These are phyloP conservation scores for Calonectria hongkongensis DNA, from an alignment of 2,329 filamentous ascomycete species.

Conservation along the genomic window DNA sequence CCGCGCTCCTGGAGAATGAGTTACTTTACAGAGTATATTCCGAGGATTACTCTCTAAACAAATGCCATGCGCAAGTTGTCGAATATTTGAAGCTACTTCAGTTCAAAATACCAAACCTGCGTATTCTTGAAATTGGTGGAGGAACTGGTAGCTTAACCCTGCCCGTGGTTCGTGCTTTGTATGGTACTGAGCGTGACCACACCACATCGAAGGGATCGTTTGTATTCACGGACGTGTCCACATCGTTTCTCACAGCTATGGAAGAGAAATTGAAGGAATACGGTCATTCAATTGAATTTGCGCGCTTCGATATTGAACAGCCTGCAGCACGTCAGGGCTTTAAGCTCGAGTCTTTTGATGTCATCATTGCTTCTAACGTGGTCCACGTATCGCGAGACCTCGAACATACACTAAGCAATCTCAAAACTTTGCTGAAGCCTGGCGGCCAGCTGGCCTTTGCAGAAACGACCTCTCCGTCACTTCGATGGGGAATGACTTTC, in stretches of 20 bases:
- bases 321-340: background rate
- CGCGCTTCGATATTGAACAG: background rate
- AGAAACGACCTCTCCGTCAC: background rate
- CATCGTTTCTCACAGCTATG: background rate
- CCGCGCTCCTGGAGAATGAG: background rate
- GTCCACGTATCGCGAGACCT: background rate
- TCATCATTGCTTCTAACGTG: slow-evolving; percentile 5
- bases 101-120: background rate
- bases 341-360: background rate
- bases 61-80: background rate
- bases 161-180: background rate
- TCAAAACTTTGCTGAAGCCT: background rate
- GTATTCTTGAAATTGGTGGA: slow-evolving; percentile 18
- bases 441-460: slow-evolving; percentile 10
- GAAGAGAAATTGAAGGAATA: background rate
- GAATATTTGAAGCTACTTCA: slow-evolving; percentile 7
- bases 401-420: background rate
- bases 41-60: background rate
- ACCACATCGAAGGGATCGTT: background rate
- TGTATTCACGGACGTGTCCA: slow-evolving; percentile 1
- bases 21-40: background rate
- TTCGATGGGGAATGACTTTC: slow-evolving; percentile 2
- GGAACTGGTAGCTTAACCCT: slow-evolving; percentile 5
- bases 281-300: background rate
- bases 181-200: background rate